phyloP scores from a whole-genome alignment of 179 eudicot species.

The Vitellaria paradoxa region DNA sequence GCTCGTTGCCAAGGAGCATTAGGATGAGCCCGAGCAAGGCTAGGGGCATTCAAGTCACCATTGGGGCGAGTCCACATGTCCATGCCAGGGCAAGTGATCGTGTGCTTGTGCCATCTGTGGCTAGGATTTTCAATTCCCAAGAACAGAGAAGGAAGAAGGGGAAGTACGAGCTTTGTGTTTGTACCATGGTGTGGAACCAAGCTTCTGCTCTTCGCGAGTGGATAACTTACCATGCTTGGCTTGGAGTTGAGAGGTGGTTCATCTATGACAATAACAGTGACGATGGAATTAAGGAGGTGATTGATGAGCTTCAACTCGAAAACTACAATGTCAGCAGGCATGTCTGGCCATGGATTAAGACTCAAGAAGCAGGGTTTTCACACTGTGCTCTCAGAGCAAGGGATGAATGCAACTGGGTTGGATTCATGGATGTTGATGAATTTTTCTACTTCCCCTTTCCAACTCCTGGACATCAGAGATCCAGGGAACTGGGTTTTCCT shows the following conservation, averaged over 20 bases:
- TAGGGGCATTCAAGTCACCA: constrained; percentile 42
- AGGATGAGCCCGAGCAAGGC: constrained; percentile 32
- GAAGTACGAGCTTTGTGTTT: constrained; percentile 78
- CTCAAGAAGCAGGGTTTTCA: constrained; percentile 95
- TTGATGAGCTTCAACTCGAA: constrained; percentile 46
- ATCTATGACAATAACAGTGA: constrained; percentile 57
- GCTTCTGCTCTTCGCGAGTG: constrained; percentile 76
- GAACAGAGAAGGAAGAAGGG: constrained; percentile 4
- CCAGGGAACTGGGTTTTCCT: constrained; percentile 17
- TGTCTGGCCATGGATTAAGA: constrained; percentile 94
- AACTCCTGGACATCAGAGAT: constrained; percentile 13
- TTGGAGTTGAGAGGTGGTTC: constrained; percentile 88
- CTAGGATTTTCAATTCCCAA: constrained; percentile 31
- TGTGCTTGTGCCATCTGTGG: constrained; percentile 70
- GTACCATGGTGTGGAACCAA: constrained; percentile 98
- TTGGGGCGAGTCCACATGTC: constrained; percentile 29
- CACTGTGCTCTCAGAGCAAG: constrained; percentile 78
- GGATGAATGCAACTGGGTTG: constrained; percentile 77
- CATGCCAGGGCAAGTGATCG: constrained; percentile 26
- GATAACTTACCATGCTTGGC: constrained; percentile 81
- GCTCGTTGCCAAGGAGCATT: constrained; percentile 51
- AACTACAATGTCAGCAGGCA: constrained; percentile 70
- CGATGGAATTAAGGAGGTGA: constrained; percentile 36
- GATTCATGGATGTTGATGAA: constrained; percentile 92
- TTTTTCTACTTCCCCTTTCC: constrained; percentile 67